These are phyloP conservation scores for Eutypa lata DNA, from an alignment of 2,329 filamentous ascomycete species.

Conservation along the genomic window DNA sequence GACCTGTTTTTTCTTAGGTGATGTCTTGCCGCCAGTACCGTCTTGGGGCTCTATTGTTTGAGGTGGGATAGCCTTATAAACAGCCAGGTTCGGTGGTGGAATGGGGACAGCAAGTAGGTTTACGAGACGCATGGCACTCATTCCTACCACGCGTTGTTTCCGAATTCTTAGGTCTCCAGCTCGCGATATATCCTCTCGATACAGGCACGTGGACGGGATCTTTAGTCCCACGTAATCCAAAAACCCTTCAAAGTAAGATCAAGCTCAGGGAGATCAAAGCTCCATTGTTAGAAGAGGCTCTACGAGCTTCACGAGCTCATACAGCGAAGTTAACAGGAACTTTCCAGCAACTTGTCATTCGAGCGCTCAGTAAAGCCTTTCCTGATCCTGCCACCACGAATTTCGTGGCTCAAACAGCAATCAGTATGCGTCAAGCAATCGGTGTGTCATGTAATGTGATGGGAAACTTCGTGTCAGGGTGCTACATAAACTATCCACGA, in stretches of 20 bases:
- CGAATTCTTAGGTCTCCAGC: too few relatives aligned
- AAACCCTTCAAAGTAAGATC: conserved; percentile 26
- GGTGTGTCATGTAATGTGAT: conserved; percentile 30
- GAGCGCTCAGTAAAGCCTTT: conserved; percentile 32
- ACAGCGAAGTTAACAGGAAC: conserved; percentile 38
- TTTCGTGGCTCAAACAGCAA: conserved; percentile 35
- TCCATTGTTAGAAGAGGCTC: conserved; percentile 20
- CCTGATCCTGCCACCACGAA: conserved; percentile 18
- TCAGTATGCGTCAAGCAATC: conserved; percentile 37
- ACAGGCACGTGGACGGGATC: conserved; percentile 32
- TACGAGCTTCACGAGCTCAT: conserved; percentile 29
- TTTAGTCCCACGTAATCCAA: conserved; percentile 22
- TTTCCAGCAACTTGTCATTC: conserved; percentile 36
- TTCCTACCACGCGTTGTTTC: too few relatives aligned
- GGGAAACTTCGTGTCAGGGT: conserved; percentile 32
- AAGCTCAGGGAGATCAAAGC: conserved; percentile 28
- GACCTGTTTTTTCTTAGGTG: too few relatives aligned
- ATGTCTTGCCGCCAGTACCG: too few relatives aligned
- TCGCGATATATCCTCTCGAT: conserved; percentile 1
- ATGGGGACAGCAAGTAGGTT: too few relatives aligned
- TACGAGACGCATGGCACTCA: too few relatives aligned
- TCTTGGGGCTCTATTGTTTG: too few relatives aligned
- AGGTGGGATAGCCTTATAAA: too few relatives aligned
- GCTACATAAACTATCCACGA: conserved; percentile 22
- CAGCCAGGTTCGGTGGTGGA: too few relatives aligned